Percentiles rank a stretch among this genome's conserved stretches.
phyloP scores from a whole-genome alignment of 2,329 filamentous ascomycete species.

The Xylaria polymorpha region DNA sequence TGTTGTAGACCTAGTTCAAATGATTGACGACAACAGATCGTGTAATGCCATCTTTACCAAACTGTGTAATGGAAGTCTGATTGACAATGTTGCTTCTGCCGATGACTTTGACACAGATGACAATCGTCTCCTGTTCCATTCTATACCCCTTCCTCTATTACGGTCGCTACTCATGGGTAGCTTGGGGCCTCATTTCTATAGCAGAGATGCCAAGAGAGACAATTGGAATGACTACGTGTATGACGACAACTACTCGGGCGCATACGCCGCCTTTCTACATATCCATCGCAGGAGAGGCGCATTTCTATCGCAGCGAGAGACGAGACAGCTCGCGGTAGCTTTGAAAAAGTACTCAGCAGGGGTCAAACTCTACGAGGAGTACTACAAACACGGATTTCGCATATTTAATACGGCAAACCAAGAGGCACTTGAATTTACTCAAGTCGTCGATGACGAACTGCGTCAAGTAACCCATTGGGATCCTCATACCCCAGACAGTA shows the following conservation, averaged over 20 bases:
- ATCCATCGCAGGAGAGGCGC: not conserved
- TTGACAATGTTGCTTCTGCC: not conserved
- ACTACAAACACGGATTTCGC: not conserved
- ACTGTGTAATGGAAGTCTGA: not conserved
- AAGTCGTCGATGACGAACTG: slow-evolving; percentile 1
- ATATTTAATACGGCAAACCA: not conserved
- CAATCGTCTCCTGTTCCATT: not conserved
- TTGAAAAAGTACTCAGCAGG: slow-evolving; percentile 1
- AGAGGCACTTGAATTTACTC: slow-evolving; percentile 7
- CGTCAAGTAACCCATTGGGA: not conserved
- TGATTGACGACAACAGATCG: not conserved
- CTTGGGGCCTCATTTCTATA: slow-evolving; percentile 6
- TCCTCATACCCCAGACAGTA: not conserved
- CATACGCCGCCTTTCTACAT: not conserved
- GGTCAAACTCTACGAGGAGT: not conserved
- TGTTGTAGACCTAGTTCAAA: not conserved
- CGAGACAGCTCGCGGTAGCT: not conserved
- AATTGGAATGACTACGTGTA: not conserved
- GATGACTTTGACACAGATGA: not conserved
- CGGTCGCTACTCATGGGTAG: slow-evolving; percentile 11
- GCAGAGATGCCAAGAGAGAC: not conserved
- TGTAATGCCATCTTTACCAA: not conserved
- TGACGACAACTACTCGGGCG: not conserved
- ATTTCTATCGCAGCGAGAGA: slow-evolving; percentile 4
- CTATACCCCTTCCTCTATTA: not conserved